These are phyloP conservation scores for Phoma sp. DNA, from an alignment of 2,329 filamentous ascomycete species.

Conservation along the genomic window DNA sequence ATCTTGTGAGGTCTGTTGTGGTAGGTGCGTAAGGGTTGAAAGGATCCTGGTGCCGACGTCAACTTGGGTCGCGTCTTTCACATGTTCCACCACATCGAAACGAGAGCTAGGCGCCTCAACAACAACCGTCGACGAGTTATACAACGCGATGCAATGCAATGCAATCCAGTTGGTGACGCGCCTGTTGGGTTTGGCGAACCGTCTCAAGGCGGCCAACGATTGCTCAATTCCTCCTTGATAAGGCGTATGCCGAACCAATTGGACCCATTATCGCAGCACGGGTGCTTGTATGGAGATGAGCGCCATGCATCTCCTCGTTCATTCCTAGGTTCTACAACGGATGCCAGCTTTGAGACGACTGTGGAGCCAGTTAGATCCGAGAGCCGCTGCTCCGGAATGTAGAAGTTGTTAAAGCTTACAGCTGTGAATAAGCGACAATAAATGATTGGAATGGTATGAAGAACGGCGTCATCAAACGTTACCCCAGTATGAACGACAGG, in stretches of 20 bases:
- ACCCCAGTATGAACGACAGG: neutral
- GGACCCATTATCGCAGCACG: neutral
- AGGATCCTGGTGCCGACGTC: slow-evolving; percentile 10
- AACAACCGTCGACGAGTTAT: slow-evolving; percentile 9
- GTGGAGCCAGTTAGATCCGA: neutral
- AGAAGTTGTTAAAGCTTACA: slow-evolving; percentile 3
- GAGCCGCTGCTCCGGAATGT: neutral
- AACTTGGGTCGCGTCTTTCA: slow-evolving; percentile 13
- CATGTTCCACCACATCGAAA: slow-evolving; percentile 10
- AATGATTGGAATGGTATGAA: slow-evolving; percentile 7
- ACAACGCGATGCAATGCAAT: slow-evolving; percentile 14
- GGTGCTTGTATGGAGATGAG: slow-evolving; percentile 13
- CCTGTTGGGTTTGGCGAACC: slow-evolving; percentile 4
- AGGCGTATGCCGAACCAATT: slow-evolving; percentile 11
- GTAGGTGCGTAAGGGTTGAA: neutral
- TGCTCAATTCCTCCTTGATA: slow-evolving; percentile 14
- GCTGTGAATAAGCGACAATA: neutral
- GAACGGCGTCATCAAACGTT: neutral
- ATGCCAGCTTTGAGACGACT: neutral
- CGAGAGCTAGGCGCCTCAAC: slow-evolving; percentile 10
- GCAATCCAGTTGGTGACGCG: neutral
- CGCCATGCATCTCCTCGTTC: slow-evolving; percentile 3
- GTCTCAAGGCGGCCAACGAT: neutral
- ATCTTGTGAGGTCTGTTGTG: neutral
- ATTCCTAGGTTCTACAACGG: slow-evolving; percentile 2